phyloP scores from a whole-genome alignment of 2,329 filamentous ascomycete genomes.

The Huntiella savannae region DNA sequence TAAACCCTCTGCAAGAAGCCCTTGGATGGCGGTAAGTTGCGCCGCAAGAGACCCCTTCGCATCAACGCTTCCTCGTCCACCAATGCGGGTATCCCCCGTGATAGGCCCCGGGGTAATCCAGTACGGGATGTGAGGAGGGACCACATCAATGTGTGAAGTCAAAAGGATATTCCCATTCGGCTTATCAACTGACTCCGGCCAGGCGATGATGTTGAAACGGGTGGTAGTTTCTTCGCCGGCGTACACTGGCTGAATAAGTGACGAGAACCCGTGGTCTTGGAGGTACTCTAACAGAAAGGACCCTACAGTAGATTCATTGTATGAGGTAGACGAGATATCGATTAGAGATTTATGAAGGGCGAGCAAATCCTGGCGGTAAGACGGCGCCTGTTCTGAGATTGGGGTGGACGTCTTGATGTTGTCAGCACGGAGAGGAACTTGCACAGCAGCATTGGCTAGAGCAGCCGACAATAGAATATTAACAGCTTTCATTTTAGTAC shows the following conservation, averaged over 20 bases:
- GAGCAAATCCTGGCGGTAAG: constrained; percentile 5
- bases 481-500: not conserved
- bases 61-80: constrained; percentile 56
- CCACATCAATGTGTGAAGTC: constrained; percentile 66
- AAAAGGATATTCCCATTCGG: constrained; percentile 42
- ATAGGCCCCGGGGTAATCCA: constrained; percentile 29
- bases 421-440: not conserved
- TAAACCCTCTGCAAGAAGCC: constrained; percentile 28
- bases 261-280: constrained; percentile 24
- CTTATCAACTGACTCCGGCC: constrained; percentile 25
- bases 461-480: not conserved
- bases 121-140: constrained; percentile 56
- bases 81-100: constrained; percentile 31
- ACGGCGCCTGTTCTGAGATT: not conserved
- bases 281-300: constrained; percentile 52
- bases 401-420: not conserved
- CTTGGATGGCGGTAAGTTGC: constrained; percentile 48
- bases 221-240: constrained; percentile 14
- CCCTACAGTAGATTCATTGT: constrained; percentile 30
- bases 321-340: constrained; percentile 11
- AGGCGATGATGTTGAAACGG: constrained; percentile 65
- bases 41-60: constrained; percentile 53
- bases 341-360: constrained; percentile 10
- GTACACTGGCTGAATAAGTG: constrained; percentile 24
- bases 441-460: not conserved